Evolutionary conservation across 2,329 filamentous ascomycete genomes (phyloP).

Genomic region (Diaporthe aspalathi): DNA sequence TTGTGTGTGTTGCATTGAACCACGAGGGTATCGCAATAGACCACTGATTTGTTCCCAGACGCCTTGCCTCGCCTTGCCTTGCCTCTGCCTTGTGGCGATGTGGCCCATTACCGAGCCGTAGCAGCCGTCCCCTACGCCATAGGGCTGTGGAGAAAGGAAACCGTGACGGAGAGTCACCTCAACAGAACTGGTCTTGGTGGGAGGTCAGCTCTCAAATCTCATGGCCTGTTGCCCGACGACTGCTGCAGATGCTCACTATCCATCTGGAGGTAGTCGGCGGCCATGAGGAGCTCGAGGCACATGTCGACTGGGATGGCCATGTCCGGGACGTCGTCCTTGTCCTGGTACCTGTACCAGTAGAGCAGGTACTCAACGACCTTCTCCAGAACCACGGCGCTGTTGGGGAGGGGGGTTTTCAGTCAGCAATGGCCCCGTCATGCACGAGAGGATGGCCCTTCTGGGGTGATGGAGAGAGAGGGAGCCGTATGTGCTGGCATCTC

Average conservation of each 20-base stretch:
- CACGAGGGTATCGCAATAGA: constrained; percentile 25
- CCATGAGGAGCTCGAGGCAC: constrained; percentile 81
- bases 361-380: constrained; percentile 87
- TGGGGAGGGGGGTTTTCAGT: constrained; percentile 31
- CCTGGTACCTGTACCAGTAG: constrained; percentile 80
- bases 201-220: constrained; percentile 30
- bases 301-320: constrained; percentile 85
- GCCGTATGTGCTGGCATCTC: too few species aligned
- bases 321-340: constrained; percentile 79
- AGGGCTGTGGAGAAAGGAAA: constrained; percentile 1
- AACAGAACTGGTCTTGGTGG: constrained; percentile 25
- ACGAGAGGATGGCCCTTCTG: constrained; percentile 9
- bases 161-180: not conserved
- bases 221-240: constrained; percentile 35
- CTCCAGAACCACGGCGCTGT: constrained; percentile 78
- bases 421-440: constrained; percentile 35
- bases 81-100: not conserved
- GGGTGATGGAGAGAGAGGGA: not conserved
- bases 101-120: not conserved
- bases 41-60: constrained; percentile 31
- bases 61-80: too few species aligned
- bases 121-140: constrained; percentile 26
- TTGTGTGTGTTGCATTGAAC: constrained; percentile 9
- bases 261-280: constrained; percentile 80
- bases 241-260: constrained; percentile 58